Base-by-base conservation (phyloP, 129 eudicot genomes). In the Flaveria trinervia region DNA sequence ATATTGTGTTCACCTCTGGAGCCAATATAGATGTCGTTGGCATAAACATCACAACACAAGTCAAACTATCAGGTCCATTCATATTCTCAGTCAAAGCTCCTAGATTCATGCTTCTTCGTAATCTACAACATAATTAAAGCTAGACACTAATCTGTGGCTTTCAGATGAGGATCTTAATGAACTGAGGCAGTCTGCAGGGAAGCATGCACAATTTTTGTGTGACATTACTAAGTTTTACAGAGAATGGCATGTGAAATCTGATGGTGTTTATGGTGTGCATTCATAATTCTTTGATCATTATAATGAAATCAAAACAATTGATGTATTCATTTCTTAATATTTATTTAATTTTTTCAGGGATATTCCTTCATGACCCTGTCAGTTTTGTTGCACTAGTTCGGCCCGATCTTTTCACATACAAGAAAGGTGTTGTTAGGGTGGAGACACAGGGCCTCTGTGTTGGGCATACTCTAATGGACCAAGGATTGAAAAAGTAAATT, bases 211-310 rank as follows among this genome's bases (percentile, higher is more conserved):
- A 65, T 44, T 90, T 64, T 20, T 90, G 68, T 65, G 85, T 25
- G 93, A 93, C 70, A 91, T 87, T 82, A 80, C 89, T 89, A 90
- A 87, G 73, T 93, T 93, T 71, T 93, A 93, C 72, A 83, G 98
- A 3, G 93, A 93, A 68, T 93, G 98, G 98, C 98, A 93, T 78
- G 92, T 90, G 30, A 90, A 93, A 74, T 93, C 98, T 30, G 98
- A 93, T 75, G 93, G 97, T 43, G 88, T 93, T 77, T 77, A 87
- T 77, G 98, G 98, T 93, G 77, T 15, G 12, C n/a, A 14, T 25
- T 43, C 4, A 41, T 2, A 56, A 1, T 41, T 54, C 10, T 3
- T 43, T 49, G 16, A 23, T 50, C 11, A 36, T 45, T 5, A 22
- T 18, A 49, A 49, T 26, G 52, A 56, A 56, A 43, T 56, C 22